phyloP scores from a whole-genome alignment of 2,329 filamentous ascomycete species.

The Didymellaceae sp. region DNA sequence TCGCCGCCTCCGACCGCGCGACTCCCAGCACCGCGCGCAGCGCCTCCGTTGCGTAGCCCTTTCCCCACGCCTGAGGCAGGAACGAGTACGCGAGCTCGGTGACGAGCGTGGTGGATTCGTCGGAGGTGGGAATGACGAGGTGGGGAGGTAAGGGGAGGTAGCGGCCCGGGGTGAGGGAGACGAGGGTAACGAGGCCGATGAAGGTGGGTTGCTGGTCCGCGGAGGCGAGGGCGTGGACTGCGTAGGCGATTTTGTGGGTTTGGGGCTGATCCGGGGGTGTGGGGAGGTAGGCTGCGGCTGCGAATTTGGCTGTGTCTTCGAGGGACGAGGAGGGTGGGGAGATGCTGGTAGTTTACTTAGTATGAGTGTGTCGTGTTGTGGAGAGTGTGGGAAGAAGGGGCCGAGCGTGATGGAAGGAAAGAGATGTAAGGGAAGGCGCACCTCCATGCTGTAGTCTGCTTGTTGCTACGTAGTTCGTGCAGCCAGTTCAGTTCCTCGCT shows the following conservation, averaged over 20 bases:
- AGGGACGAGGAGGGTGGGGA: neutral
- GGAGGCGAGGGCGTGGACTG: neutral
- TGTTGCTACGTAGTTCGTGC: conserved; percentile 41
- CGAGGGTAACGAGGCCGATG: conserved; percentile 35
- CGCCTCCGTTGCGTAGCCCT: conserved; percentile 30
- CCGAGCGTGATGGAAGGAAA: too few relatives aligned
- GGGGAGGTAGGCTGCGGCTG: neutral
- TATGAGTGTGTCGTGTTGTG: too few relatives aligned
- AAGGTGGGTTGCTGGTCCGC: conserved; percentile 5
- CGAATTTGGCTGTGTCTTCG: neutral
- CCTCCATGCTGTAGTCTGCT: conserved; percentile 43
- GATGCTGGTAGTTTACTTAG: too few relatives aligned
- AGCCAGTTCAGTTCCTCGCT: conserved; percentile 45
- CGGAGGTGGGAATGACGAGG: neutral
- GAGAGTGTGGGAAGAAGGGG: too few relatives aligned
- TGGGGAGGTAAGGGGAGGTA: conserved; percentile 5
- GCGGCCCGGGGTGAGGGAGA: conserved; percentile 16
- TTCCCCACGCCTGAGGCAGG: conserved; percentile 31
- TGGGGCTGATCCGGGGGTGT: neutral
- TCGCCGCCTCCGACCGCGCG: conserved; percentile 1
- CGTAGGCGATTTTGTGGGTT: conserved; percentile 2
- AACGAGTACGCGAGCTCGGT: conserved; percentile 33
- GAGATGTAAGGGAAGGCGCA: too few relatives aligned
- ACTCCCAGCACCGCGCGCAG: conserved; percentile 33
- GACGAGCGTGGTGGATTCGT: conserved; percentile 19